Base-by-base conservation (phyloP, 495 filamentous ascomycete genomes). In the Pyronema domesticum region DNA sequence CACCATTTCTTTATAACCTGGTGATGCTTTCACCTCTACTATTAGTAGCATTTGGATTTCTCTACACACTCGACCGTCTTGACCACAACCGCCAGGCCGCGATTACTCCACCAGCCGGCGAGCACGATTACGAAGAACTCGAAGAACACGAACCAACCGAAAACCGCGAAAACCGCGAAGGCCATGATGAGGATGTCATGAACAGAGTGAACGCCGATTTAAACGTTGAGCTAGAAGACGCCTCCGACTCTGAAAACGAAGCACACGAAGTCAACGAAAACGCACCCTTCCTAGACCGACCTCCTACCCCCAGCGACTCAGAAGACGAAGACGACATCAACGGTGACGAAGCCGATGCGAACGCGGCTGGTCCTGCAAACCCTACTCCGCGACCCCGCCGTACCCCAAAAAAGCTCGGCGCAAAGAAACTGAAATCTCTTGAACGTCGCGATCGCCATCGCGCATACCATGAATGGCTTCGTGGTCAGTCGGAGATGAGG, bases 361-460 rank as follows among this genome's bases (percentile, higher is more conserved):
- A 46, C 23, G n/a, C 19, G 14, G 37, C n/a, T 40, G 37, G n/a
- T 30, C 1, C 23, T 5, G 5, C 23, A 1, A 30, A 30, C 23
- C 1, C 23, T 30, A 30, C 23, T 5, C 23, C 2, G 2, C 23
- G 23, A 5, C 1, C 23, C 5, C 23, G 34, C 19, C 46, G 57
- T 9, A 55, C 56, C 9, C 49, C 55, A 40, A 67, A 70, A 39
- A 62, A 49, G 33, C 61, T 74, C 18, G 73, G 72, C 35, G 61
- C 70, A 3, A 75, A 75, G 50, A 75, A 75, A 56, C 69, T 70
- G 7, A 67, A 66, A 45, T 71, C 72, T 6, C 62, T 74, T 17
- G 69, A 70, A 6, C 69, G 68, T 17, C 60, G 65, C 23, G 73
- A 75, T 46, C 73, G 73, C 50, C 68, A 68, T n/a, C 67, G 72